phyloP scores from a whole-genome alignment of 192 early-diverging fungal genomes.

The Haplosporangium gracile region DNA sequence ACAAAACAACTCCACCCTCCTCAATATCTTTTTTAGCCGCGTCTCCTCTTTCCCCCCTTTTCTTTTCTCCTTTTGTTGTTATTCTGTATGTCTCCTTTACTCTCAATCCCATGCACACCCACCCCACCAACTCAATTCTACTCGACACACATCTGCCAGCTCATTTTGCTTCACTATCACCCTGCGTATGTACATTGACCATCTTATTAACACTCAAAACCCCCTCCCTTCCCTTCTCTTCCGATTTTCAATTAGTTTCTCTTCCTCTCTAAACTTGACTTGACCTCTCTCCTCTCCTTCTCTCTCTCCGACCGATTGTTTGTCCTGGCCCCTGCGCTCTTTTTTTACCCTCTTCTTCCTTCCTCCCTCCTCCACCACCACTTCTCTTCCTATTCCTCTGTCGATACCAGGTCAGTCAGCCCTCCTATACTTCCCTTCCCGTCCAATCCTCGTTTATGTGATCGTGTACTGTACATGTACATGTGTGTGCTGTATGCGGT shows the following conservation, averaged over 20 bases:
- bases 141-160: background rate
- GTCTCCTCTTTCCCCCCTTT: background rate
- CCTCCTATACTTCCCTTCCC: background rate
- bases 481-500: background rate
- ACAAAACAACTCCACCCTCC: background rate
- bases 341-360: background rate
- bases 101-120: background rate
- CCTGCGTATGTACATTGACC: background rate
- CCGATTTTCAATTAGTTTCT: background rate
- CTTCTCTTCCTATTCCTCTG: background rate
- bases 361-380: background rate
- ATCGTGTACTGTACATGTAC: background rate
- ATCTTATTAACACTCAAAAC: background rate
- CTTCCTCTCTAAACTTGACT: background rate
- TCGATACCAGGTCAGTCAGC: conserved; percentile 5
- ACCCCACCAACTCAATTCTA: background rate
- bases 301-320: background rate
- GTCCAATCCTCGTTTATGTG: background rate
- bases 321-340: conserved; percentile 2
- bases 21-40: background rate
- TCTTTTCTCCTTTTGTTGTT: background rate
- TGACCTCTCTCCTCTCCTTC: background rate
- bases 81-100: background rate
- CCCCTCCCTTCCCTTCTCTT: background rate
- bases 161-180: background rate